Percentiles rank a stretch among this genome's conserved stretches.
These are phyloP conservation scores for Xerocomus potaroensis DNA, from an alignment of 768 basidiomycete species.

Conservation along the genomic window DNA sequence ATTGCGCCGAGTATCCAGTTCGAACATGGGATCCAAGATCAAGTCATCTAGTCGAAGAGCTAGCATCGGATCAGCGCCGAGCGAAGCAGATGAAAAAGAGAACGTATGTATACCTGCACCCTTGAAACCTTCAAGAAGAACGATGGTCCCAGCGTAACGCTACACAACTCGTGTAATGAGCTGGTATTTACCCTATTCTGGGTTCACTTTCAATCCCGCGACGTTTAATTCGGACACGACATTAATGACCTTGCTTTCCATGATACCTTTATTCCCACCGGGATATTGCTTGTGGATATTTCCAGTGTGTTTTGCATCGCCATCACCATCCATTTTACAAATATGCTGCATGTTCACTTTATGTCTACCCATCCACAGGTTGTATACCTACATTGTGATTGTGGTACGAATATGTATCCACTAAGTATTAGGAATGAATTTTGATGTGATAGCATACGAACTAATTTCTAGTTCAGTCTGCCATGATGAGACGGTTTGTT, in stretches of 20 bases:
- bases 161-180: not conserved
- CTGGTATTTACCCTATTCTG: constrained; percentile 11
- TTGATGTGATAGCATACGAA: not conserved
- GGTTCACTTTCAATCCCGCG: constrained; percentile 1
- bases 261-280: constrained; percentile 8
- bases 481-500: too few species aligned
- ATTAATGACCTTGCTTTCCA: constrained; percentile 4
- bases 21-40: constrained; percentile 31
- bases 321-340: constrained; percentile 7
- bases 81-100: constrained; percentile 57
- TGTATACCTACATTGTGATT: constrained; percentile 22
- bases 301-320: constrained; percentile 1
- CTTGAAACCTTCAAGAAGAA: constrained; percentile 16
- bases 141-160: constrained; percentile 13
- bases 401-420: constrained; percentile 10
- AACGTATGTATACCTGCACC: constrained; percentile 37
- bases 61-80: constrained; percentile 35
- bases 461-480: too few species aligned
- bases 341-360: constrained; percentile 13
- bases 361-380: constrained; percentile 17
- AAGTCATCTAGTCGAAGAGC: constrained; percentile 33
- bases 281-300: constrained; percentile 6
- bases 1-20: constrained; percentile 29
- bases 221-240: constrained; percentile 9
- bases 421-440: not conserved